These are phyloP conservation scores for Talaromyces stipitatus DNA, from an alignment of 495 filamentous ascomycete genomes.

Conservation along the genomic window DNA sequence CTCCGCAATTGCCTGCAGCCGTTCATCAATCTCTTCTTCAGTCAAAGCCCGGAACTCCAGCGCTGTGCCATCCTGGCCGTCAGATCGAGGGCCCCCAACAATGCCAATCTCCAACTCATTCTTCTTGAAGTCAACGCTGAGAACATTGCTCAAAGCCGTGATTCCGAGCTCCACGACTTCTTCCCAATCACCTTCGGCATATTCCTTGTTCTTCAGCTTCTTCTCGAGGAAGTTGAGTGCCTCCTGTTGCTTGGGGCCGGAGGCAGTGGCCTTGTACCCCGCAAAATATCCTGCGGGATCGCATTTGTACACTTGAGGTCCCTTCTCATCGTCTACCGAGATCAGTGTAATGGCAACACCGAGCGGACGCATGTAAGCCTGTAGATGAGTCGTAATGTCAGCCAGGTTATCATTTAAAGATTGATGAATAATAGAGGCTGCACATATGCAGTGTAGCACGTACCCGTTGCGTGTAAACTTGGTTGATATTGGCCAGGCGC, in stretches of 20 bases:
- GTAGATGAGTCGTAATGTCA: constrained; percentile 9
- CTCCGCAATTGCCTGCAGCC: constrained; percentile 94
- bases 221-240: constrained; percentile 96
- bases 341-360: constrained; percentile 92
- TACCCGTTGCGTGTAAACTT: constrained; percentile 97
- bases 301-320: constrained; percentile 97
- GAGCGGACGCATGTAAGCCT: constrained; percentile 98
- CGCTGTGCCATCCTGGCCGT: constrained; percentile 73
- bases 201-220: constrained; percentile 99
- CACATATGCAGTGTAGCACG: constrained; percentile 18
- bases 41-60: constrained; percentile 79
- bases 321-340: constrained; percentile 84
- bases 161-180: constrained; percentile 97
- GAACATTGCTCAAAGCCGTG: constrained; percentile 84
- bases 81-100: constrained; percentile 72
- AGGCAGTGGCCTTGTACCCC: constrained; percentile 95
- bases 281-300: constrained; percentile 97
- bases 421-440: not conserved
- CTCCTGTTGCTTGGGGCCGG: constrained; percentile 96
- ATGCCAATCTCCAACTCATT: constrained; percentile 96
- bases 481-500: constrained; percentile 95
- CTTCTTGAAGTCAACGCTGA: constrained; percentile 99
- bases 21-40: constrained; percentile 96
- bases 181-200: constrained; percentile 87
- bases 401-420: not conserved